Conservation (phyloP, 176 grass and related monocot species). For the Chrysopogon serrulatus region DNA sequence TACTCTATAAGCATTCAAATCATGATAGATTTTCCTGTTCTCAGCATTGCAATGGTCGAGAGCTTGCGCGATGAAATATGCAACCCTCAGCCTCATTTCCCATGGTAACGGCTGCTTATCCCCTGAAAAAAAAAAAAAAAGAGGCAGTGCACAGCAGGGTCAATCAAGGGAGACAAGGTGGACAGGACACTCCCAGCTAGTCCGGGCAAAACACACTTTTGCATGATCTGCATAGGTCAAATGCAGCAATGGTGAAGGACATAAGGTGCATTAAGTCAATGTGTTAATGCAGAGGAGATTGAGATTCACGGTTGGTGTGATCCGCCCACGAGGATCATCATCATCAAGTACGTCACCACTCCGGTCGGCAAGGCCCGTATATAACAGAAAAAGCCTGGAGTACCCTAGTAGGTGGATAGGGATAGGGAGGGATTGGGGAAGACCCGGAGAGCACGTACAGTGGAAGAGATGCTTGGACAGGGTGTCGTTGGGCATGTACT, state of each 20-base stretch:
- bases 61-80: conserved; percentile 88
- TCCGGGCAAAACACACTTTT: conserved; percentile 15
- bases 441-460: conserved; percentile 54
- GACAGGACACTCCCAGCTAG: background rate
- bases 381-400: background rate
- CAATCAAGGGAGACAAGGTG: conserved; percentile 6
- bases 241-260: conserved; percentile 20
- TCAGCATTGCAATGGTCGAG: conserved; percentile 92
- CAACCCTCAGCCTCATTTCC: conserved; percentile 99
- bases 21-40: conserved; percentile 92
- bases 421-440: background rate
- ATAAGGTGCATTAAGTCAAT: conserved; percentile 21
- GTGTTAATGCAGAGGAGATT: conserved; percentile 32
- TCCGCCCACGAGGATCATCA: conserved; percentile 25
- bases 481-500: conserved; percentile 99
- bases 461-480: conserved; percentile 99
- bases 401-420: background rate
- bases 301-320: conserved; percentile 8
- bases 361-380: background rate
- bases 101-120: conserved; percentile 97
- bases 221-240: conserved; percentile 4
- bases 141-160: background rate
- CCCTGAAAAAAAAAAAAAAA: conserved; percentile 63
- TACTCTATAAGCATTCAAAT: conserved; percentile 97
- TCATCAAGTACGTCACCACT: conserved; percentile 26